phyloP scores from a whole-genome alignment of 2,329 filamentous ascomycete species.

The Stenocarpella maydis region DNA sequence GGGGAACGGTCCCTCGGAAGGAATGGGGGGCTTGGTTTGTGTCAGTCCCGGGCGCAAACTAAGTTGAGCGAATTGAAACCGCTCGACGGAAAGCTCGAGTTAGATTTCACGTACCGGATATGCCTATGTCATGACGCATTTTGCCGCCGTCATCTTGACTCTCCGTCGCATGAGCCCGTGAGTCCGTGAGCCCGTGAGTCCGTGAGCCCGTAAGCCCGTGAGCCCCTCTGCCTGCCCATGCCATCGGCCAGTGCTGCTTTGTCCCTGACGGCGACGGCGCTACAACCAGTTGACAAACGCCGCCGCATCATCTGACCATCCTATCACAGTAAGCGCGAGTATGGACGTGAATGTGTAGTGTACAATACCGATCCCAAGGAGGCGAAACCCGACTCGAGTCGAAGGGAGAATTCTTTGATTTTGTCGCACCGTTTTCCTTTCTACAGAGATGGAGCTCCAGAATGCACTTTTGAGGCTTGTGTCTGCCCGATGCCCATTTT shows the following conservation, averaged over 20 bases:
- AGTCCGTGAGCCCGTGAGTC: no score
- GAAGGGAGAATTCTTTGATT: constrained; percentile 30
- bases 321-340: no score
- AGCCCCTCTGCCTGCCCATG: neutral
- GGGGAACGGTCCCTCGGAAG: no score
- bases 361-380: no score
- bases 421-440: constrained; percentile 14
- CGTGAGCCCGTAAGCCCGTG: neutral
- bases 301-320: neutral
- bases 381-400: no score
- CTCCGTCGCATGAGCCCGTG: no score
- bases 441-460: neutral
- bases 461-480: constrained; percentile 27
- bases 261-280: neutral
- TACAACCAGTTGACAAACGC: neutral
- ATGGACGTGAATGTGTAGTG: no score
- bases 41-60: neutral
- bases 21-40: no score
- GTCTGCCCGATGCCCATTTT: constrained; percentile 12
- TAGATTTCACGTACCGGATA: no score
- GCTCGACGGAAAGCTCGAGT: constrained; percentile 3
- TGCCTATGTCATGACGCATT: constrained; percentile 16
- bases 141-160: neutral
- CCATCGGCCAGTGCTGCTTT: neutral
- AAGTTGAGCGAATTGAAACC: constrained; percentile 13